Percentiles rank a stretch among this genome's conserved stretches.
These are phyloP conservation scores for Nasturtium officinale DNA, from an alignment of 345 rosid species.

Conservation along the genomic window DNA sequence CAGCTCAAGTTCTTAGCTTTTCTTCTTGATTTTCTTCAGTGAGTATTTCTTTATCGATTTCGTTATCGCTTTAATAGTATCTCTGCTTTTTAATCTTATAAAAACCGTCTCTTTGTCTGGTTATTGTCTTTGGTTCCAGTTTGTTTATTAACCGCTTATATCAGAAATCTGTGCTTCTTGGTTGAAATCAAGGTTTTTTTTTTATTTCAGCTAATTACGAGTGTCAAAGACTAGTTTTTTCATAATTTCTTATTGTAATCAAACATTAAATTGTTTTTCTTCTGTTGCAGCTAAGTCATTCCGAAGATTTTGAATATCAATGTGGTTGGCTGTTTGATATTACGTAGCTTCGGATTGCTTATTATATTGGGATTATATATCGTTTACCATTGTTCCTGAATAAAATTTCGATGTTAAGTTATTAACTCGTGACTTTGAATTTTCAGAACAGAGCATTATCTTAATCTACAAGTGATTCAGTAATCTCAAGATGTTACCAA, in stretches of 20 bases:
- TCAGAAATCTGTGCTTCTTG: slow-evolving; percentile 10
- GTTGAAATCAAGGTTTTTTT: background rate
- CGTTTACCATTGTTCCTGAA: background rate
- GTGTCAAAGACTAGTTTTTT: background rate
- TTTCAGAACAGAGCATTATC: slow-evolving; percentile 36
- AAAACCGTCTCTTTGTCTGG: background rate
- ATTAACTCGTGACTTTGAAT: background rate
- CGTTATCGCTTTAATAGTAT: background rate
- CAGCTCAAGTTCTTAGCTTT: slow-evolving; percentile 24
- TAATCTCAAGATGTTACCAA: slow-evolving; percentile 60
- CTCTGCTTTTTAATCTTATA: background rate
- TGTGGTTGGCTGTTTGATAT: background rate
- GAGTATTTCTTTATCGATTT: slow-evolving; percentile 10
- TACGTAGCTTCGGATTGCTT: background rate
- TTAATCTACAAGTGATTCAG: slow-evolving; percentile 69
- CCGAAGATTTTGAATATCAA: background rate
- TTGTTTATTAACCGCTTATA: slow-evolving; percentile 16
- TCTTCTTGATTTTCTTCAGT: slow-evolving; percentile 7
- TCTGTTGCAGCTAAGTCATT: background rate
- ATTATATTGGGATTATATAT: background rate
- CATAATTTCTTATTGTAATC: background rate
- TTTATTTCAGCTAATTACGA: background rate
- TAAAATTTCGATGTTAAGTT: background rate
- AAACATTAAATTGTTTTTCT: background rate
- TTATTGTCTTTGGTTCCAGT: slow-evolving; percentile 11